Conservation (phyloP, 1,284 basidiomycete species). For the Naganishia sp. region DNA sequence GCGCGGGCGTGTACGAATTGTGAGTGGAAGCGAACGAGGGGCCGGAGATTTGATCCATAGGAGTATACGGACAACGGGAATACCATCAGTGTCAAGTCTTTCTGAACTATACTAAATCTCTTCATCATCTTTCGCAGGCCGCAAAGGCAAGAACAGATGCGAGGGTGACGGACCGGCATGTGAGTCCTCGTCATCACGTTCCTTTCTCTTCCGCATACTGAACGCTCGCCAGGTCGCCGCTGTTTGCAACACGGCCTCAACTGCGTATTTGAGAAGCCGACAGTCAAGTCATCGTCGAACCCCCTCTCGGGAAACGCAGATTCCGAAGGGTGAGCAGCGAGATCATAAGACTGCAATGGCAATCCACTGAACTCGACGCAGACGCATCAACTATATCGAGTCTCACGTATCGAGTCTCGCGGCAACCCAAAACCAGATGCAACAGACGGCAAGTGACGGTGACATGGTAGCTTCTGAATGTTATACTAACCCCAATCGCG, state of each 20-base stretch:
- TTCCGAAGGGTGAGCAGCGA: slow-evolving; percentile 2
- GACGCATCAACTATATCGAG: slow-evolving; percentile 47
- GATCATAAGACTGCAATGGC: background rate
- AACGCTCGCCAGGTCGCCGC: slow-evolving; percentile 62
- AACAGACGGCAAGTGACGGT: slow-evolving; percentile 40
- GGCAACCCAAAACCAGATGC: slow-evolving; percentile 50
- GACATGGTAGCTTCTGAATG: background rate
- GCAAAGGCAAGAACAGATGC: slow-evolving; percentile 89
- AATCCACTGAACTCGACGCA: slow-evolving; percentile 5
- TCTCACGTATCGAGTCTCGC: slow-evolving; percentile 46
- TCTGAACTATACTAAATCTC: background rate
- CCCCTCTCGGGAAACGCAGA: background rate
- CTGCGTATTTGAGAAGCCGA: slow-evolving; percentile 90
- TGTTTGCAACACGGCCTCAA: slow-evolving; percentile 78
- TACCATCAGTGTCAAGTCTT: too few relatives aligned
- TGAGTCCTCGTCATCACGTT: background rate
- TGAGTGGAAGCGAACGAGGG: too few relatives aligned
- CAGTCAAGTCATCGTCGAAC: slow-evolving; percentile 47
- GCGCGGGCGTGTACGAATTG: slow-evolving; percentile 52
- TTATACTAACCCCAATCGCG: background rate
- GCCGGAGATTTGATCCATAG: too few relatives aligned
- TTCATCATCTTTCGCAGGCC: slow-evolving; percentile 52
- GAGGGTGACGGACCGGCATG: slow-evolving; percentile 65
- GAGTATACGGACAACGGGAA: background rate
- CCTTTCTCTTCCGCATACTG: slow-evolving; percentile 46